phyloP scores from a whole-genome alignment of 768 basidiomycete genomes.

The Macrolepiota albuminosa region DNA sequence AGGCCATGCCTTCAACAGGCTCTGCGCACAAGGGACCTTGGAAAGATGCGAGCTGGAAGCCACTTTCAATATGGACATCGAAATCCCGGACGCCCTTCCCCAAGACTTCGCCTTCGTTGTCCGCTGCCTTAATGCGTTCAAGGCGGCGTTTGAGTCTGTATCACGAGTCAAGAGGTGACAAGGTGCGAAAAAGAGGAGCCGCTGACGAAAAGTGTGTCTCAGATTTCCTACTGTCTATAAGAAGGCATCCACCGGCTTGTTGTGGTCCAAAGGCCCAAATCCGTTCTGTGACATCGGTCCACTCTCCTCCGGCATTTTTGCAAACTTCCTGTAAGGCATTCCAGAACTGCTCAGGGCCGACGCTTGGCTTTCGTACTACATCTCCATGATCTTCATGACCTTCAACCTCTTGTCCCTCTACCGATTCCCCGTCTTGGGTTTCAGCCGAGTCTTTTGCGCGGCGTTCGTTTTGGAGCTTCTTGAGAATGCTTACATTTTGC shows the following conservation, averaged over 20 bases:
- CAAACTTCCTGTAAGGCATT: constrained; percentile 57
- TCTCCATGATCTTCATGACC: constrained; percentile 57
- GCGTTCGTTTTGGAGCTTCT: constrained; percentile 50
- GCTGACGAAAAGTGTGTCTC: constrained; percentile 52
- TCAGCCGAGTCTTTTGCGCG: constrained; percentile 23
- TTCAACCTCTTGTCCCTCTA: constrained; percentile 37
- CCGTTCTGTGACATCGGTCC: constrained; percentile 63
- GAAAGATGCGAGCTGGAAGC: constrained; percentile 92
- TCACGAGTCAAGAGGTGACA: constrained; percentile 8
- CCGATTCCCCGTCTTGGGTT: constrained; percentile 30
- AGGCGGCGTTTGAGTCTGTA: constrained; percentile 50
- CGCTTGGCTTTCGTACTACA: constrained; percentile 54
- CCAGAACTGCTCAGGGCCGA: constrained; percentile 82
- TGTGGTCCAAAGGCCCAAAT: constrained; percentile 95
- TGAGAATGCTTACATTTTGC: constrained; percentile 62
- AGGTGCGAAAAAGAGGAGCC: neutral
- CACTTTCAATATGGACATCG: constrained; percentile 81
- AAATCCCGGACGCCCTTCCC: constrained; percentile 50
- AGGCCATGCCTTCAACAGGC: constrained; percentile 90
- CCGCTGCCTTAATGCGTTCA: constrained; percentile 31
- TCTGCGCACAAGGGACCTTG: constrained; percentile 95
- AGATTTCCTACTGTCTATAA: constrained; percentile 67
- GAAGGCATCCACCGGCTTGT: constrained; percentile 76
- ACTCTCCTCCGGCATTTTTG: constrained; percentile 75
- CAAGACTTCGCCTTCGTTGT: constrained; percentile 22